Conservation (phyloP, 2,329 filamentous ascomycete genomes). For the Penicillium italicum region DNA sequence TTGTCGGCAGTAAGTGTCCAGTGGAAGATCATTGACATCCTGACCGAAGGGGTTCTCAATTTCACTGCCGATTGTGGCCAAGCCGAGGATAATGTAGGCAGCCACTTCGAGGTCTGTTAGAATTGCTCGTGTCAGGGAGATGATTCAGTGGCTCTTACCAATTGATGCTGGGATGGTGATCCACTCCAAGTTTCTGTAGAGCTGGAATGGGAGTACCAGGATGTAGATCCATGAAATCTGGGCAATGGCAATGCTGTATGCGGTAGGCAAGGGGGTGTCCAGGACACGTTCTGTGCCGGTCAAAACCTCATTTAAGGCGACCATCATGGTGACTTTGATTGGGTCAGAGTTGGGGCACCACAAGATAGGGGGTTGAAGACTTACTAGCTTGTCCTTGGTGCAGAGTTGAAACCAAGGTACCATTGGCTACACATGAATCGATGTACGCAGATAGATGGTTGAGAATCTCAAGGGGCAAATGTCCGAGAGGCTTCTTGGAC, state of each 20-base stretch:
- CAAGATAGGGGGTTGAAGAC: slow-evolving; percentile 8
- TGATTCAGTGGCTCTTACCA: slow-evolving; percentile 28
- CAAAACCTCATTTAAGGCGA: slow-evolving; percentile 67
- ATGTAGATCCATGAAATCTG: slow-evolving; percentile 87
- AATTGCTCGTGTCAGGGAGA: background rate
- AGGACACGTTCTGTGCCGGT: slow-evolving; percentile 73
- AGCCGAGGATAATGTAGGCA: slow-evolving; percentile 78
- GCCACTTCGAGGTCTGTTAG: slow-evolving; percentile 42
- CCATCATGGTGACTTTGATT: slow-evolving; percentile 54
- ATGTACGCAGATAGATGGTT: slow-evolving; percentile 66
- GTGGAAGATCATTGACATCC: slow-evolving; percentile 76
- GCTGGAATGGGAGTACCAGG: slow-evolving; percentile 75
- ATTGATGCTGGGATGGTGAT: slow-evolving; percentile 74
- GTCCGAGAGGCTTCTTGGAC: slow-evolving; percentile 68
- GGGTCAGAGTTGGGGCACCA: slow-evolving; percentile 4
- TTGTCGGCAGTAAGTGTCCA: slow-evolving; percentile 73
- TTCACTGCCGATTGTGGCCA: slow-evolving; percentile 71
- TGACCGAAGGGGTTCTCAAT: slow-evolving; percentile 82
- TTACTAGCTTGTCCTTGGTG: slow-evolving; percentile 40
- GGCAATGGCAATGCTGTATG: slow-evolving; percentile 78
- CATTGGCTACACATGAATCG: slow-evolving; percentile 54
- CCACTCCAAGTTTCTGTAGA: slow-evolving; percentile 62
- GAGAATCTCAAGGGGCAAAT: slow-evolving; percentile 78
- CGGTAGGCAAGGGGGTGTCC: slow-evolving; percentile 75
- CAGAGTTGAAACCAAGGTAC: slow-evolving; percentile 34